Evolutionary conservation across 768 basidiomycete species (phyloP), one percentile per base, ranked within the genome.

Genomic region (Asterophora parasitica): DNA sequence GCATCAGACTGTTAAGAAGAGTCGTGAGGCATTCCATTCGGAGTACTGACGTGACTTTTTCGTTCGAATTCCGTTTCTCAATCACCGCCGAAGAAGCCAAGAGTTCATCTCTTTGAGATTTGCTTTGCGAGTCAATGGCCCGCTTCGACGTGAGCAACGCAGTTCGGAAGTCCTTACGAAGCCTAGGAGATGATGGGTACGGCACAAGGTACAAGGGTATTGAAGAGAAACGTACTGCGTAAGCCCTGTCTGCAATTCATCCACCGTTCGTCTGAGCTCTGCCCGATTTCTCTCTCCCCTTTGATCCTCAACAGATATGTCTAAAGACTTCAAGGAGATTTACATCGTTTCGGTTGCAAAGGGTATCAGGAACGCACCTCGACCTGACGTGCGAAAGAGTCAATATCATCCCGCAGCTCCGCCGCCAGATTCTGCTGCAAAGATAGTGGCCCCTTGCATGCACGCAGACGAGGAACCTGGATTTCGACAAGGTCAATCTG

Each of bases 381-480:
- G n/a, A 94, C 68, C 46, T 84, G 79, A 32, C 73, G 71, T 6
- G 73, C 69, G 16, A 87, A 73, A 0, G 67, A 58, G 31, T 83
- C 82, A 13, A 92, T 65, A 58, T 93, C 92, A 44, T 85, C 85
- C 26, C 89, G 72, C 49, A 93, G 64, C 59, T 92, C 90, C 4
- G 79, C 80, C 0, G 82, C 81, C 44, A 85, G 72, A 40, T 80
- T 76, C 59, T 92, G 85, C 56, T 95, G 92, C 2, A 79, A 59
- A 0, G 74, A 62, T 8, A 88, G 68, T 1, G 92, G 85, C 0
- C 87, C 90, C 7, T 65, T 70, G 62, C 88, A 94, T 43, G 69
- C 59, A 7, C 75, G 72, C 42, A 96, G 70, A 2, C 86, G 79
- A 1, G 91, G 88, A 28, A 96, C 74, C 63, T 92, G 88, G 56